These are phyloP conservation scores for Plasmodium ovale DNA, from an alignment of 169 alveolate genomes.

Conservation along the genomic window DNA sequence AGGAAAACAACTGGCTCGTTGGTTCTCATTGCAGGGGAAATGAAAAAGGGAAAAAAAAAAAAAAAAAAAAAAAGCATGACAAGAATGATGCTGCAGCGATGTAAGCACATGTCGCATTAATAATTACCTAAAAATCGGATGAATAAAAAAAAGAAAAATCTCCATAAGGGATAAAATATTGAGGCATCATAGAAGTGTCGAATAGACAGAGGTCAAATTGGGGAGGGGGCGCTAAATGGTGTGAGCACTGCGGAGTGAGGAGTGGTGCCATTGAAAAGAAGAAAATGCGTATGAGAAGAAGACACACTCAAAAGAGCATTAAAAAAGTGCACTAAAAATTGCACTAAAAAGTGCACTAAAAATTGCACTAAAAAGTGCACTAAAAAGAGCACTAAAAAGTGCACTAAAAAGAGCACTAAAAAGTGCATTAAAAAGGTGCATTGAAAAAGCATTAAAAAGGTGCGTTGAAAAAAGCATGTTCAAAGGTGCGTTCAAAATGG, in stretches of 20 bases:
- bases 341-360: no score
- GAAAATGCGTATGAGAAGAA: no score
- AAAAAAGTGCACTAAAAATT: no score
- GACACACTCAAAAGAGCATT: no score
- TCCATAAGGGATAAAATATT: no score
- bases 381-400: no score
- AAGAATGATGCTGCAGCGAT: background rate
- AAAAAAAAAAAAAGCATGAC: constrained; percentile 6
- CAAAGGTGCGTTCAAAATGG: background rate
- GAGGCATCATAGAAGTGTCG: background rate
- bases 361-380: no score
- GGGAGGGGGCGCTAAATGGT: background rate
- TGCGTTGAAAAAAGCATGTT: background rate
- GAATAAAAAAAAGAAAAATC: background rate
- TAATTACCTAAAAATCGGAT: background rate
- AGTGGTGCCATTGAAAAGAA: background rate
- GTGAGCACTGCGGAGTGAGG: background rate
- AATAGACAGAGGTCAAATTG: background rate
- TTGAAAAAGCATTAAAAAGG: background rate
- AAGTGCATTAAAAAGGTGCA: no score
- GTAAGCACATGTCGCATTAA: background rate
- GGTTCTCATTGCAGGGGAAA: no score
- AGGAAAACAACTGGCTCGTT: no score
- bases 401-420: no score
- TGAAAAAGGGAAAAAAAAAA: background rate